phyloP scores from a whole-genome alignment of 352 stramenopile species.

The Blastocystis sp. region DNA sequence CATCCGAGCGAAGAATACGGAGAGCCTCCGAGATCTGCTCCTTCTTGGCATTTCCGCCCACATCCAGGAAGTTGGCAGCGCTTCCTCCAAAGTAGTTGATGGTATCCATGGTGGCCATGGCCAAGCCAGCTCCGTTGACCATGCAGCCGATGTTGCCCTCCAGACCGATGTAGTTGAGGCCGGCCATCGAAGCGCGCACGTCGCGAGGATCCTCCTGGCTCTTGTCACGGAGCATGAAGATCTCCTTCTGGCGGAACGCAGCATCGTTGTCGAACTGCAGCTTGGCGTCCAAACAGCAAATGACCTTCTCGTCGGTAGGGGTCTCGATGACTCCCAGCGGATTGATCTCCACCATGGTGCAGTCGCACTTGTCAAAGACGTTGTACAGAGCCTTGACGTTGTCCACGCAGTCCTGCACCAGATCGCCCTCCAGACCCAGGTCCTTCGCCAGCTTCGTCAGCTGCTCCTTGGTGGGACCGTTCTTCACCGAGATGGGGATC shows the following conservation, averaged over 20 bases:
- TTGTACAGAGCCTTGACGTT: constrained; percentile 79
- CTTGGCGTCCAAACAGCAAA: constrained; percentile 89
- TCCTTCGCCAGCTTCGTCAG: constrained; percentile 71
- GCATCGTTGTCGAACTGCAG: constrained; percentile 98
- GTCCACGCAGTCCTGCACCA: constrained; percentile 61
- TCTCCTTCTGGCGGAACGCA: constrained; percentile 88
- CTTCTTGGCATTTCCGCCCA: constrained; percentile 86
- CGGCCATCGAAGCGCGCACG: constrained; percentile 81
- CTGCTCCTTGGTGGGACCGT: constrained; percentile 78
- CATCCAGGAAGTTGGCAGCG: constrained; percentile 97
- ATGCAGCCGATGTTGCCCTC: constrained; percentile 98
- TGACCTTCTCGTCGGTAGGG: constrained; percentile 78
- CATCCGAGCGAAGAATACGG: constrained; percentile 80
- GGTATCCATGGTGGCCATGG: constrained; percentile 99
- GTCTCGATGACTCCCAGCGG: constrained; percentile 85
- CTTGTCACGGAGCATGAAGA: constrained; percentile 79
- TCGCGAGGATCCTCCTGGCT: constrained; percentile 89
- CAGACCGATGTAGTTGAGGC: constrained; percentile 99
- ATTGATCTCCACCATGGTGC: constrained; percentile 82
- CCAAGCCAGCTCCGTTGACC: constrained; percentile 94
- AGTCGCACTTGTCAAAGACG: constrained; percentile 89
- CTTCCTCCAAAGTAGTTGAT: constrained; percentile 92
- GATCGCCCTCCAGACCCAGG: constrained; percentile 68
- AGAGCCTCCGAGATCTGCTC: constrained; percentile 79
- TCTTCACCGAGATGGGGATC: constrained; percentile 86